Base-by-base conservation (phyloP, 139 green algal species). In the Coelastrella sp. region DNA sequence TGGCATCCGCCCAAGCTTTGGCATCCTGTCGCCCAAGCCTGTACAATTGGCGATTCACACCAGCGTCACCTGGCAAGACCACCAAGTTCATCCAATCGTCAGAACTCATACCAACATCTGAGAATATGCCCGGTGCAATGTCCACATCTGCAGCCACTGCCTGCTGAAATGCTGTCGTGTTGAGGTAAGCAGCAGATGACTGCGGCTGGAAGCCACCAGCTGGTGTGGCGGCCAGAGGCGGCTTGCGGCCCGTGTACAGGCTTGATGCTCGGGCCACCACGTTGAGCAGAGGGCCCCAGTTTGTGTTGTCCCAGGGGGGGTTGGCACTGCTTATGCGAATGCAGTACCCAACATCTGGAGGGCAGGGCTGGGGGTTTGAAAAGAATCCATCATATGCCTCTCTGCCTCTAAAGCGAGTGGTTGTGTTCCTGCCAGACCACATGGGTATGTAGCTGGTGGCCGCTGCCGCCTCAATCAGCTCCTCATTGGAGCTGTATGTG, bases 351-450 rank as follows among this genome's bases (percentile, higher is more conserved):
- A 62, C 69, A 60, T 48, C 69, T 30, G 69, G 69, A 23, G 69
- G 69, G 38, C 38, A 60, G 6, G 69, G 69, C 21, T 79, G 69
- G 8, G 23, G 15, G 21, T 62, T 19, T 21, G 40, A 60, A 35
- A 79, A 79, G 69, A 79, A 79, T 21, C 69, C 69, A 23, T 79
- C 69, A 62, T 63, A 79, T 30, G 41, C 69, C 4, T 35, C 25
- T 35, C 25, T 23, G 8, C 69, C 69, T 23, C n/a, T 37, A 9
- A 62, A 62, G 35, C 23, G 60, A 7, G 69, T 79, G 38, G 69
- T 79, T 25, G 35, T 7, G 40, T 27, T 62, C 41, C 25, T 60
- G 25, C 40, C 69, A 15, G 69, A 79, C 69, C 69, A 79, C 19
- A 79, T 40, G 4, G 69, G 69, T 5, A 79, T 60, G 41, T 62